These are phyloP conservation scores for Monosporascus sp. DNA, from an alignment of 2,329 filamentous ascomycete species.

Conservation along the genomic window DNA sequence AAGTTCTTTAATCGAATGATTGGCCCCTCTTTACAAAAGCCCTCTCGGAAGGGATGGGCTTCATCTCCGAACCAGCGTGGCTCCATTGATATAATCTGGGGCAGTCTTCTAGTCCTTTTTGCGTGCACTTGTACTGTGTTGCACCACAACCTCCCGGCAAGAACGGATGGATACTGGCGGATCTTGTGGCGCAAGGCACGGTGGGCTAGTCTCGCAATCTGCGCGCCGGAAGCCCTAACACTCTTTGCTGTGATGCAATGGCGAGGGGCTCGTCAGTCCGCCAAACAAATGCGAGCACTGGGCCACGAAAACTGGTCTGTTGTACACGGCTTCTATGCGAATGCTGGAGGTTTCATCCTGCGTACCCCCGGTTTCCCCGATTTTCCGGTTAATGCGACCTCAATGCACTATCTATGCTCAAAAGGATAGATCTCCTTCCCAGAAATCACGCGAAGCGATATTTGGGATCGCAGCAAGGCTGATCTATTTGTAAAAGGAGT, in stretches of 20 bases:
- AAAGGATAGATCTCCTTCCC: too few species aligned
- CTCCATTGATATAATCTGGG: slow-evolving; percentile 4
- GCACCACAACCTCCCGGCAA: slow-evolving; percentile 3
- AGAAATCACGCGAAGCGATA: background rate
- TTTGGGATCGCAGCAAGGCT: too few species aligned
- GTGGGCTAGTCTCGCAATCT: slow-evolving; percentile 1
- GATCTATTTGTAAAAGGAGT: too few species aligned
- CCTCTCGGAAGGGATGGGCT: background rate
- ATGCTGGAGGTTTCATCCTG: slow-evolving; percentile 1
- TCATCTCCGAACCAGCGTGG: background rate
- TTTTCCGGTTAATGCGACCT: too few species aligned
- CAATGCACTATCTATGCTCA: too few species aligned
- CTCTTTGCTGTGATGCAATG: slow-evolving; percentile 1
- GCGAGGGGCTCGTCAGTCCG: background rate
- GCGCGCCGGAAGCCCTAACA: background rate
- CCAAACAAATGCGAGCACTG: background rate
- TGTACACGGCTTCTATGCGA: slow-evolving; percentile 7
- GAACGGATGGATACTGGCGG: background rate
- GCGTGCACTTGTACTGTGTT: slow-evolving; percentile 2
- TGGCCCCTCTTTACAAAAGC: too few species aligned
- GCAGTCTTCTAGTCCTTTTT: slow-evolving; percentile 3
- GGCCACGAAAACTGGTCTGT: slow-evolving; percentile 1
- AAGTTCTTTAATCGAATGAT: too few species aligned
- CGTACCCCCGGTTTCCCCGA: too few species aligned
- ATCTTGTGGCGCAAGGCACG: background rate